Conservation (phyloP, 768 basidiomycete species). For the Termitomyces heimii region DNA sequence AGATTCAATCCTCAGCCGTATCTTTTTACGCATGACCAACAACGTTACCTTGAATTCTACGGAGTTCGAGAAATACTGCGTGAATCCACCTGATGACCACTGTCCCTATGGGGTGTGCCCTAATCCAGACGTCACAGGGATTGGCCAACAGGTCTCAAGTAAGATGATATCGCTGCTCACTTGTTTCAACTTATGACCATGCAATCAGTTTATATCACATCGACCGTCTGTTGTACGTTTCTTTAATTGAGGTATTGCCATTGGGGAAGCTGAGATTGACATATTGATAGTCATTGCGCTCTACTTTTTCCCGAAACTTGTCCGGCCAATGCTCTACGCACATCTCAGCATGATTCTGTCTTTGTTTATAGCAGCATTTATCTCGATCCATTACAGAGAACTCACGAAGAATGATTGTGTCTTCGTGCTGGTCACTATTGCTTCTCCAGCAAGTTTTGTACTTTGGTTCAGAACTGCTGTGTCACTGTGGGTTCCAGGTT, state of each 20-base stretch:
- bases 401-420: background rate
- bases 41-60: no score
- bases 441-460: background rate
- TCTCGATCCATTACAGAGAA: background rate
- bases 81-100: background rate
- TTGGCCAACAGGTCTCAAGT: constrained; percentile 1
- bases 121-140: background rate
- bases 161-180: background rate
- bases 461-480: no score
- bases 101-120: background rate
- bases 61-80: background rate
- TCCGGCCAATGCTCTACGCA: background rate
- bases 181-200: background rate
- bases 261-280: background rate
- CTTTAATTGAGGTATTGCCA: background rate
- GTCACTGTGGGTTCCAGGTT: no score
- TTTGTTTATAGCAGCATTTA: background rate
- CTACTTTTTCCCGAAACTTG: background rate
- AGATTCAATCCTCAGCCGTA: no score
- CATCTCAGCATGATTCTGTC: background rate
- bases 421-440: background rate
- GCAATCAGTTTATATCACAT: background rate
- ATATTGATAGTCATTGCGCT: background rate
- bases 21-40: no score
- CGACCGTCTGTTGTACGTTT: background rate